Evolutionary conservation across 208 protist species (phyloP).

Genomic region (Acanthamoeba royreba): DNA sequence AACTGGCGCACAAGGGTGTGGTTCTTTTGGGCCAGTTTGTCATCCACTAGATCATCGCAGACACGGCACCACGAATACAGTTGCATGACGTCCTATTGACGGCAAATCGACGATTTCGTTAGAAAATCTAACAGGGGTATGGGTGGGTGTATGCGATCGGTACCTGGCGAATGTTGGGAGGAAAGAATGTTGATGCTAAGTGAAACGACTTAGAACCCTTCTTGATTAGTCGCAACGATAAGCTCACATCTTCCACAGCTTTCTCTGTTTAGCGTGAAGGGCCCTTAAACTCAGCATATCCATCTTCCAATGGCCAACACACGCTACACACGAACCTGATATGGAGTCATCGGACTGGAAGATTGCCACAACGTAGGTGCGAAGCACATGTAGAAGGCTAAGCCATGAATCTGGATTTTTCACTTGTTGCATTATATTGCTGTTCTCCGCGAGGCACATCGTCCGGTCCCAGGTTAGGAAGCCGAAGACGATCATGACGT

Average conservation of each 20-base stretch:
- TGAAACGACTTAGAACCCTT: slow-evolving; percentile 15
- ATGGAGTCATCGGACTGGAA: not conserved
- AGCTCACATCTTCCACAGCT: not conserved
- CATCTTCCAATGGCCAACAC: too few relatives aligned
- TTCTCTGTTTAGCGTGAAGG: not conserved
- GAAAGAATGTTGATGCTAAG: not conserved
- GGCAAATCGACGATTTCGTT: not conserved
- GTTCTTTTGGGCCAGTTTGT: slow-evolving; percentile 5
- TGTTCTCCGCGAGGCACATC: not conserved
- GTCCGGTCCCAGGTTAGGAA: slow-evolving; percentile 2
- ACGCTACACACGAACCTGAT: too few relatives aligned
- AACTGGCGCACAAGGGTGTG: not conserved
- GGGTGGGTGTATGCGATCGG: not conserved
- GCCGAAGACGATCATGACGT: not conserved
- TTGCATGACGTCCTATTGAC: not conserved
- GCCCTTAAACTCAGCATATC: too few relatives aligned
- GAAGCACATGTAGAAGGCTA: not conserved
- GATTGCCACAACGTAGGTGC: not conserved
- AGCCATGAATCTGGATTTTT: not conserved
- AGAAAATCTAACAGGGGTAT: not conserved
- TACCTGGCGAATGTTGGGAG: not conserved
- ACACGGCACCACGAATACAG: slow-evolving; percentile 6
- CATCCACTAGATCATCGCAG: not conserved
- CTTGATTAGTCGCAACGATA: not conserved
- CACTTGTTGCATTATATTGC: too few relatives aligned